Conservation (phyloP, 768 basidiomycete genomes). For the Postia placenta region DNA sequence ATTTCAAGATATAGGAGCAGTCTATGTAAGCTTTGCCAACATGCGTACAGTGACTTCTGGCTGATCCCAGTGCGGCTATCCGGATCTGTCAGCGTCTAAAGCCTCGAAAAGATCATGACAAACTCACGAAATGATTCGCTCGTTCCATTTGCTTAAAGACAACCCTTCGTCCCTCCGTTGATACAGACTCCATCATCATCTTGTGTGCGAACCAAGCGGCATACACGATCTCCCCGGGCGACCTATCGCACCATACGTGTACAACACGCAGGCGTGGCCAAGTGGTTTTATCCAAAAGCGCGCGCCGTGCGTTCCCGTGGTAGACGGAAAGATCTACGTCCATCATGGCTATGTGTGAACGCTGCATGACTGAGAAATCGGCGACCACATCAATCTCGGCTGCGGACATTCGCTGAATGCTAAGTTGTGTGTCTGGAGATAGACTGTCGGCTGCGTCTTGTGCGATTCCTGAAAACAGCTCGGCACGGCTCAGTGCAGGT, state of each 20-base stretch:
- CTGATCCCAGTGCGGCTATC: constrained; percentile 1
- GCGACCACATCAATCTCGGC: background rate
- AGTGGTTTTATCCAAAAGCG: background rate
- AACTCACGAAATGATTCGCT: constrained; percentile 8
- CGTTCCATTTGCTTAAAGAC: background rate
- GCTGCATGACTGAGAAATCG: background rate
- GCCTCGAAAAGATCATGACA: too few relatives aligned
- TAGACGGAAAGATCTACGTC: background rate
- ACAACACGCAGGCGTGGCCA: background rate
- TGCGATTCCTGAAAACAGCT: background rate
- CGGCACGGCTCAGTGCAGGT: background rate
- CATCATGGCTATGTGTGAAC: background rate
- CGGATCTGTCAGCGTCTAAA: too few relatives aligned
- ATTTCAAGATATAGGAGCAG: too few relatives aligned
- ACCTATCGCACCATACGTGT: constrained; percentile 5
- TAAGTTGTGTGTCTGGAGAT: background rate
- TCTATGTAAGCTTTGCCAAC: background rate
- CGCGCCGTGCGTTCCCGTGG: background rate
- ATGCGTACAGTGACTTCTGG: background rate
- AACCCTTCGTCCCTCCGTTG: background rate
- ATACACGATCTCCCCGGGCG: background rate
- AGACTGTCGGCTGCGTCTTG: background rate
- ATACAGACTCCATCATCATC: background rate
- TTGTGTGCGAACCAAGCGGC: background rate
- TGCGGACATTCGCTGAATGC: background rate